Conservation (phyloP, 1,284 basidiomycete species). For the Pseudozyma thailandica region DNA sequence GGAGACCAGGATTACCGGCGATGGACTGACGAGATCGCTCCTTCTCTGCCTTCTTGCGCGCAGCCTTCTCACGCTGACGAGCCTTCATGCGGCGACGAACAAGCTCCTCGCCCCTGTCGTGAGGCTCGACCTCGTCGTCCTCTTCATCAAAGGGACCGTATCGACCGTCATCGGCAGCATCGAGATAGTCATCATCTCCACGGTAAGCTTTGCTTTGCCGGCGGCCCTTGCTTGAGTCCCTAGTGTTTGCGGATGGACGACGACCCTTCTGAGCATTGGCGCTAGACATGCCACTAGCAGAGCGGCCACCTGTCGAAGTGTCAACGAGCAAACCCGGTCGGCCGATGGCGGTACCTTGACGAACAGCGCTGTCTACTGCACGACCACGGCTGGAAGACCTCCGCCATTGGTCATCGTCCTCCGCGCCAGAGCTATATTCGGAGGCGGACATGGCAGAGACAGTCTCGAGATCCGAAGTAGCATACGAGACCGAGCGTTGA, state of each 20-base stretch:
- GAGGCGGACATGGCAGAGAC: constrained; percentile 52
- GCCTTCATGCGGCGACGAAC: constrained; percentile 72
- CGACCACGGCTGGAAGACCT: constrained; percentile 28
- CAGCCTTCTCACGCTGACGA: constrained; percentile 67
- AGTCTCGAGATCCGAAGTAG: constrained; percentile 56
- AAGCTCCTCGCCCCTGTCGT: constrained; percentile 73
- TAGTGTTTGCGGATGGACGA: constrained; percentile 25
- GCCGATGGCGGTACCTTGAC: constrained; percentile 32
- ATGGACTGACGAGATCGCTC: constrained; percentile 35
- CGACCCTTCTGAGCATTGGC: constrained; percentile 25
- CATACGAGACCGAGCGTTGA: constrained; percentile 53
- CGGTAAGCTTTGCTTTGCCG: constrained; percentile 36
- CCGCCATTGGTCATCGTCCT: constrained; percentile 47
- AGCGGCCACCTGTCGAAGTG: constrained; percentile 14
- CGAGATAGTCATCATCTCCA: constrained; percentile 36
- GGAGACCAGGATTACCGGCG: constrained; percentile 17
- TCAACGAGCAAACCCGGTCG: constrained; percentile 36
- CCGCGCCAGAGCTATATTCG: constrained; percentile 57
- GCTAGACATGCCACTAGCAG: constrained; percentile 24
- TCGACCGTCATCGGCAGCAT: constrained; percentile 40
- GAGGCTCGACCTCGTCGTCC: constrained; percentile 71
- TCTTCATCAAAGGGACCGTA: constrained; percentile 52
- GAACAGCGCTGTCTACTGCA: constrained; percentile 23
- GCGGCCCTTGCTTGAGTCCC: constrained; percentile 42
- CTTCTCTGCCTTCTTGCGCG: constrained; percentile 66